phyloP scores from a whole-genome alignment of 1,284 basidiomycete genomes.

The Cryptococcus sp. region DNA sequence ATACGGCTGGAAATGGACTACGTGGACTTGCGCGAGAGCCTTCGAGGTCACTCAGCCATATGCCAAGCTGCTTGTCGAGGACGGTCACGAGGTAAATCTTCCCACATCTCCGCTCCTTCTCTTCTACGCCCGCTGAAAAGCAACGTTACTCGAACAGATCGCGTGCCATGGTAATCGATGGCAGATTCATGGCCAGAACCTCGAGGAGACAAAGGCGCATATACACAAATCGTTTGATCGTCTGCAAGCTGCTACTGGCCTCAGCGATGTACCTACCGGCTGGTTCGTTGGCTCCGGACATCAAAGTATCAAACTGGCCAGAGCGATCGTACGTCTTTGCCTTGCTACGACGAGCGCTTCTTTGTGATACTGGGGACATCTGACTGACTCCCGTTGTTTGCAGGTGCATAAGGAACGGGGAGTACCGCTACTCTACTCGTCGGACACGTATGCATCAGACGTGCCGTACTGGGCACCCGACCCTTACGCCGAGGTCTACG shows the following conservation, averaged over 20 bases:
- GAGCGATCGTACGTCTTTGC: slow-evolving; percentile 14
- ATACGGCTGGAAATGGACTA: slow-evolving; percentile 42
- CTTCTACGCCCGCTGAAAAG: not conserved
- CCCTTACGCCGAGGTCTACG: slow-evolving; percentile 24
- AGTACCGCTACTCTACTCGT: slow-evolving; percentile 31
- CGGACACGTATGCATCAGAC: slow-evolving; percentile 30
- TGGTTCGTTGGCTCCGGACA: slow-evolving; percentile 48
- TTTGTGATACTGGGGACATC: too few species aligned
- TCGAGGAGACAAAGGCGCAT: slow-evolving; percentile 44
- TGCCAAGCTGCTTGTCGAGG: slow-evolving; percentile 44
- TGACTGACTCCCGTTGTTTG: too few species aligned
- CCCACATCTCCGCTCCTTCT: not conserved
- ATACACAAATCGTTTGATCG: slow-evolving; percentile 45
- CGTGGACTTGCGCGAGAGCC: slow-evolving; percentile 50
- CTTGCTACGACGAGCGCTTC: too few species aligned
- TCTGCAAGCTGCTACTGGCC: slow-evolving; percentile 32
- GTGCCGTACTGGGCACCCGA: slow-evolving; percentile 27
- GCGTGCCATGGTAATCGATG: slow-evolving; percentile 52
- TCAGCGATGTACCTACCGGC: slow-evolving; percentile 39
- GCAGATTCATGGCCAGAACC: slow-evolving; percentile 43
- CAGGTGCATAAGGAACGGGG: slow-evolving; percentile 32
- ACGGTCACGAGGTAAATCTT: slow-evolving; percentile 47
- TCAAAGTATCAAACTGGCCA: slow-evolving; percentile 19
- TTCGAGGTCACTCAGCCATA: slow-evolving; percentile 47
- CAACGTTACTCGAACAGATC: slow-evolving; percentile 14